Conservation (phyloP, 2,329 filamentous ascomycete genomes). For the Davidsoniella eucalypti region DNA sequence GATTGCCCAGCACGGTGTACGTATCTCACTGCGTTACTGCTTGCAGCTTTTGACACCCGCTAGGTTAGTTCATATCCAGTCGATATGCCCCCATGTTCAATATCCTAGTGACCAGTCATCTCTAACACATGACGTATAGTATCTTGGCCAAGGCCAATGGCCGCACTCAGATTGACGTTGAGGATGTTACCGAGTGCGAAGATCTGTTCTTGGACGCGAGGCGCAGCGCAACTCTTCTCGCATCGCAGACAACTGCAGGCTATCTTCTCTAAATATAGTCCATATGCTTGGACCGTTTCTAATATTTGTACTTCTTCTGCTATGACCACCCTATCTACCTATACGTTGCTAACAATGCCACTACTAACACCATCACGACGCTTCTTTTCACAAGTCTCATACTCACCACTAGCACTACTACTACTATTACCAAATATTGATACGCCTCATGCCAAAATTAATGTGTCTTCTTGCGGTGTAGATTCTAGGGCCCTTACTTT, state of each 20-base stretch:
- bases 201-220: slow-evolving; percentile 71
- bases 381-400: no score
- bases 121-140: slow-evolving; percentile 25
- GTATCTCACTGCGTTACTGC: slow-evolving; percentile 82
- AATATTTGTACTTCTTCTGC: no score
- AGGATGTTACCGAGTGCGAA: slow-evolving; percentile 67
- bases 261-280: slow-evolving; percentile 30
- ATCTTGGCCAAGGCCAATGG: slow-evolving; percentile 80
- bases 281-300: no score
- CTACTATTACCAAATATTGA: no score
- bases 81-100: background rate
- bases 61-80: slow-evolving; percentile 32
- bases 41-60: slow-evolving; percentile 80
- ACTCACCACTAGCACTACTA: no score
- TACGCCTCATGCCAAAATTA: no score
- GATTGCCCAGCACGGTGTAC: slow-evolving; percentile 71
- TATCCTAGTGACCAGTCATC: slow-evolving; percentile 8
- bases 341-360: no score
- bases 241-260: slow-evolving; percentile 41
- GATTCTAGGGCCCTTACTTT: no score
- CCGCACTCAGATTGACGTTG: slow-evolving; percentile 56
- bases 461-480: no score
- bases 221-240: slow-evolving; percentile 56
- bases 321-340: no score
- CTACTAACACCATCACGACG: no score